These are phyloP conservation scores for Pyrus hybrid DNA, from an alignment of 331 rosid genomes.

Conservation along the genomic window DNA sequence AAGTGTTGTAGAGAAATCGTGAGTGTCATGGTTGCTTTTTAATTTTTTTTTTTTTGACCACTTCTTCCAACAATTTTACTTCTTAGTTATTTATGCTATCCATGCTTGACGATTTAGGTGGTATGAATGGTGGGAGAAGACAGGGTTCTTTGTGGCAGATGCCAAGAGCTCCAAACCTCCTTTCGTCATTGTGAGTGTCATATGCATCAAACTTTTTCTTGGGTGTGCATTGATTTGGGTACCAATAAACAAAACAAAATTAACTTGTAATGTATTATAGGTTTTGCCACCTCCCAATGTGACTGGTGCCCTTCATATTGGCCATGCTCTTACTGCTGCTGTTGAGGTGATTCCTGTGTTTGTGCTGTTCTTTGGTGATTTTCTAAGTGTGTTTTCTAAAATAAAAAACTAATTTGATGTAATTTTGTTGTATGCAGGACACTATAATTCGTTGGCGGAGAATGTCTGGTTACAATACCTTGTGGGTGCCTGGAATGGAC, in stretches of 20 bases:
- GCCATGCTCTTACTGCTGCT: slow-evolving; percentile 95
- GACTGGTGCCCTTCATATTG: slow-evolving; percentile 95
- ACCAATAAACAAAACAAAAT: background rate
- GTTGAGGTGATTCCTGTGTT: slow-evolving; percentile 53
- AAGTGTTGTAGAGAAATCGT: slow-evolving; percentile 75
- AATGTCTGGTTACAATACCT: slow-evolving; percentile 84
- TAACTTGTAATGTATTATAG: slow-evolving; percentile 32
- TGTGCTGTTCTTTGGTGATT: slow-evolving; percentile 3
- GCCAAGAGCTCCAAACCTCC: slow-evolving; percentile 75
- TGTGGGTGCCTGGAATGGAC: slow-evolving; percentile 99
- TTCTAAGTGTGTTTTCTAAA: background rate
- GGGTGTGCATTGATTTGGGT: background rate
- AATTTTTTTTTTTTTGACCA: background rate
- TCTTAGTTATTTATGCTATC: background rate
- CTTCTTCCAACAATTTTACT: background rate
- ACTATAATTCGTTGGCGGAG: slow-evolving; percentile 92
- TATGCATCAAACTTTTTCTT: background rate
- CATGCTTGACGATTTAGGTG: slow-evolving; percentile 49
- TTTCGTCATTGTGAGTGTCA: slow-evolving; percentile 73
- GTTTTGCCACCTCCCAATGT: slow-evolving; percentile 96
- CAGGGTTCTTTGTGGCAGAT: slow-evolving; percentile 70
- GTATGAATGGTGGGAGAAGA: slow-evolving; percentile 95
- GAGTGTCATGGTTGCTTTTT: slow-evolving; percentile 22
- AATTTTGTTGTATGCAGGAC: slow-evolving; percentile 50
- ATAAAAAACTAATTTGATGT: background rate